These are phyloP conservation scores for Babjeviella inositovora DNA, from an alignment of 805 yeast genomes.

Conservation along the genomic window DNA sequence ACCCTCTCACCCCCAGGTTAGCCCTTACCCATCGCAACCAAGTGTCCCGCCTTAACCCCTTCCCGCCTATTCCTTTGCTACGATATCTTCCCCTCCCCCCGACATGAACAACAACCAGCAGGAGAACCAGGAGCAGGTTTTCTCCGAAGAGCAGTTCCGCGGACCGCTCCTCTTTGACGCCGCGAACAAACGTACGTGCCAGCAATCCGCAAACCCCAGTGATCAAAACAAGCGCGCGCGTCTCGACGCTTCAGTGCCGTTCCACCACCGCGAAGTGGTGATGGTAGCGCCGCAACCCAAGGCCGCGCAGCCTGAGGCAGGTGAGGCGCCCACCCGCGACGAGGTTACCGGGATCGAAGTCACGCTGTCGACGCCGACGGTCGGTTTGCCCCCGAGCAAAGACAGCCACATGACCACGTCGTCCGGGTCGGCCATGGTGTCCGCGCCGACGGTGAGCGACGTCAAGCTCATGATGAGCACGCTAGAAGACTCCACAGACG, in stretches of 20 bases:
- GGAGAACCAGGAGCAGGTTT: conserved; percentile 17
- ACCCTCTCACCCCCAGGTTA: no score
- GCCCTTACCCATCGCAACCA: no score
- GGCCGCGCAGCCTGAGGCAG: conserved; percentile 2
- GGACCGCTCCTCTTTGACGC: conserved; percentile 10
- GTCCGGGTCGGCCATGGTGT: conserved; percentile 5
- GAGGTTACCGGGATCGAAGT: background rate
- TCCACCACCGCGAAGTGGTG: conserved; percentile 5
- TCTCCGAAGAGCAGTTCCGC: conserved; percentile 12
- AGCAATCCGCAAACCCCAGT: conserved; percentile 4
- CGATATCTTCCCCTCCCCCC: no score
- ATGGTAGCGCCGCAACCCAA: conserved; percentile 4
- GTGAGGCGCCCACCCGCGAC: conserved; percentile 1
- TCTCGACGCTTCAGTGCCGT: conserved; percentile 6
- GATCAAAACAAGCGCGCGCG: conserved; percentile 15
- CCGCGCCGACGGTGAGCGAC: conserved; percentile 4
- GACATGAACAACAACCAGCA: conserved; percentile 14
- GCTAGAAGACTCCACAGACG: conserved; percentile 1
- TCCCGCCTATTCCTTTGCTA: no score
- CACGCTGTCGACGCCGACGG: background rate
- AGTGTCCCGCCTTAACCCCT: no score
- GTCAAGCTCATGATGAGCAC: conserved; percentile 1
- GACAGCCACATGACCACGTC: conserved; percentile 5
- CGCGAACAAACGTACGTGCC: conserved; percentile 6
- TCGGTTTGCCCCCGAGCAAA: conserved; percentile 6